Evolutionary conservation across 345 rosid species (phyloP).

Genomic region (Citrus mangshanensis): DNA sequence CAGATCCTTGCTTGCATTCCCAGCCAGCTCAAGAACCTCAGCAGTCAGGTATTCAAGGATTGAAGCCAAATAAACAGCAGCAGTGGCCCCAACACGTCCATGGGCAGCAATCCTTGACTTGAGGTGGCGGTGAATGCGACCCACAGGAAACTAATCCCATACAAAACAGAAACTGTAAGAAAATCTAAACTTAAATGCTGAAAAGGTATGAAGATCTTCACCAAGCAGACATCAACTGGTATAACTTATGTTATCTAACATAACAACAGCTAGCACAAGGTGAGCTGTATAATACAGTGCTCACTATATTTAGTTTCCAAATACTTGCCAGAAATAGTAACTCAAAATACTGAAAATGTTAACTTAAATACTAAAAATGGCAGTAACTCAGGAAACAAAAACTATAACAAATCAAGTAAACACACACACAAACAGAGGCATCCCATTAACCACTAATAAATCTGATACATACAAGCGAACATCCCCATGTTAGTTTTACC

Average conservation of each 20-base stretch:
- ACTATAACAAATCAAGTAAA: neutral
- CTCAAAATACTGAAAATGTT: neutral
- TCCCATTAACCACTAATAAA: neutral
- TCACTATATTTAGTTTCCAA: too few relatives aligned
- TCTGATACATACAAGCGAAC: neutral
- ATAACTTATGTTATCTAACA: neutral
- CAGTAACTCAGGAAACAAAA: neutral
- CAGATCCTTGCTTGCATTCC: slow-evolving; percentile 72
- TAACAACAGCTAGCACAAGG: neutral
- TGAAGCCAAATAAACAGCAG: slow-evolving; percentile 69
- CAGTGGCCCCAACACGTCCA: slow-evolving; percentile 80
- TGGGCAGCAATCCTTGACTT: slow-evolving; percentile 51
- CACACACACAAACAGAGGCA: too few relatives aligned
- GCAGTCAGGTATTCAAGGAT: slow-evolving; percentile 74
- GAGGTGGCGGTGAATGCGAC: slow-evolving; percentile 73
- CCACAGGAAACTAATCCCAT: slow-evolving; percentile 60
- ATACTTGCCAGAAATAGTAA: too few relatives aligned
- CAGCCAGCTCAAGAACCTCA: slow-evolving; percentile 75
- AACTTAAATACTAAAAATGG: neutral
- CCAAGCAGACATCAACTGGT: neutral
- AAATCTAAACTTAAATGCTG: neutral
- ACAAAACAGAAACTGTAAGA: neutral
- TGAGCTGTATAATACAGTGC: neutral
- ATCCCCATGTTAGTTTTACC: neutral
- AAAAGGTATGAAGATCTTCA: neutral